Conservation (phyloP, 345 rosid genomes). For the Kandelia obovata region DNA sequence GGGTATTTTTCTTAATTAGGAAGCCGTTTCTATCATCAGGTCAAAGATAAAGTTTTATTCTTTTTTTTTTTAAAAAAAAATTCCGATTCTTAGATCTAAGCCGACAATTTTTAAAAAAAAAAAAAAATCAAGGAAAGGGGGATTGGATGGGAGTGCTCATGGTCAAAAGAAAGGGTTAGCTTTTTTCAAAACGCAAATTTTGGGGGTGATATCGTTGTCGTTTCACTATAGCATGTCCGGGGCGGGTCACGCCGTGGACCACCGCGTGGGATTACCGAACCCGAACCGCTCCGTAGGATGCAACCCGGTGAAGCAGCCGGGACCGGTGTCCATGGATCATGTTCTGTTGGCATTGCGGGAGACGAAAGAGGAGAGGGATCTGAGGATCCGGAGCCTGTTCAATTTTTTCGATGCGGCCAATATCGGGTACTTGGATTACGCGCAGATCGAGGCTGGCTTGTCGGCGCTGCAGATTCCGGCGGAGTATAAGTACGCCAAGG, state of each 20-base stretch:
- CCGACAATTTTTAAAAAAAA: background rate
- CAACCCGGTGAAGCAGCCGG: slow-evolving; percentile 46
- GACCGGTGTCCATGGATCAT: slow-evolving; percentile 66
- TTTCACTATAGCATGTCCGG: slow-evolving; percentile 18
- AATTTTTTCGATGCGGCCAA: slow-evolving; percentile 61
- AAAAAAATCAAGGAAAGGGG: background rate
- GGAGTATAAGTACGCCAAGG: slow-evolving; percentile 74
- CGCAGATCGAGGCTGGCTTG: slow-evolving; percentile 80
- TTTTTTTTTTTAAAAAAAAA: too few relatives aligned
- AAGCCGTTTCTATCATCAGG: too few relatives aligned
- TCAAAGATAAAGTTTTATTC: too few relatives aligned
- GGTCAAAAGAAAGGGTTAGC: background rate
- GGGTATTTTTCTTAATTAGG: too few relatives aligned
- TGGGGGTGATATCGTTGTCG: background rate
- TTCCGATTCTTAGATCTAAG: background rate
- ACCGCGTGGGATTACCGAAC: slow-evolving; percentile 23
- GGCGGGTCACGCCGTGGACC: slow-evolving; percentile 29
- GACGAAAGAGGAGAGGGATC: slow-evolving; percentile 80
- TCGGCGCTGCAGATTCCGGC: slow-evolving; percentile 73
- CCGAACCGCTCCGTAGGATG: slow-evolving; percentile 31
- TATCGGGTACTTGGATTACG: slow-evolving; percentile 62
- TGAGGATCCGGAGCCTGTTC: slow-evolving; percentile 61
- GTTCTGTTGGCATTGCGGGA: slow-evolving; percentile 71
- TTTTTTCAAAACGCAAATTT: background rate
- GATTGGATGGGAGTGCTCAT: background rate